Conservation (phyloP, 495 filamentous ascomycete genomes). For the Sordaria brevicollis region DNA sequence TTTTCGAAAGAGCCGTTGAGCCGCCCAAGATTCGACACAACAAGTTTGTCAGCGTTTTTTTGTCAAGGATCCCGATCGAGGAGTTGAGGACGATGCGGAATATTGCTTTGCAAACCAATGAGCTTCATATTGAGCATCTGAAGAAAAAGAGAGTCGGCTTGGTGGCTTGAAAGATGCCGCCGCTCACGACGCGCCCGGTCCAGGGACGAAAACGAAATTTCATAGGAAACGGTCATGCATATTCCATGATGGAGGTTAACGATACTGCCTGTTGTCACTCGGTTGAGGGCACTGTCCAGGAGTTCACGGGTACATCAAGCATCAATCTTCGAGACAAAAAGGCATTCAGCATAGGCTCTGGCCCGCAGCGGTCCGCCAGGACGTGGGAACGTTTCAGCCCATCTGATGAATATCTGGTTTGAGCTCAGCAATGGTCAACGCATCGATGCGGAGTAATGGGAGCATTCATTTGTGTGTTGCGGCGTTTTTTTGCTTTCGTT, state of each 20-base stretch:
- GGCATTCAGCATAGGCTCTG: background rate
- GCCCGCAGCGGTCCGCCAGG: background rate
- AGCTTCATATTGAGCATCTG: conserved; percentile 15
- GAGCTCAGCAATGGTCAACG: background rate
- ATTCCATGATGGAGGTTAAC: background rate
- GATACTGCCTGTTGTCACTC: background rate
- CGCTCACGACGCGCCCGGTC: background rate
- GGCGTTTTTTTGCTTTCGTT: background rate
- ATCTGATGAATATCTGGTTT: background rate
- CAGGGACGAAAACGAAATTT: background rate
- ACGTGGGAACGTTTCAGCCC: background rate
- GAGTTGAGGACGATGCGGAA: conserved; percentile 29
- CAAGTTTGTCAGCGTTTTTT: conserved; percentile 48
- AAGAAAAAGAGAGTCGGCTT: conserved; percentile 13
- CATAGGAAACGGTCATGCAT: background rate
- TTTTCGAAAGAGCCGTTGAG: conserved; percentile 32
- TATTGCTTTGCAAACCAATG: conserved; percentile 28
- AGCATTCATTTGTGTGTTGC: background rate
- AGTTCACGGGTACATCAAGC: background rate
- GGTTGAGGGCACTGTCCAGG: background rate
- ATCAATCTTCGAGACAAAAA: background rate
- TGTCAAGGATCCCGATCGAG: conserved; percentile 44
- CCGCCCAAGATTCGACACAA: conserved; percentile 14
- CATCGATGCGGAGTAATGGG: background rate
- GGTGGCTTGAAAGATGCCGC: background rate